Percentiles rank a stretch among this genome's conserved stretches.
Conservation (phyloP, 2,329 filamentous ascomycete species). For the Lecanicillium sp. region DNA sequence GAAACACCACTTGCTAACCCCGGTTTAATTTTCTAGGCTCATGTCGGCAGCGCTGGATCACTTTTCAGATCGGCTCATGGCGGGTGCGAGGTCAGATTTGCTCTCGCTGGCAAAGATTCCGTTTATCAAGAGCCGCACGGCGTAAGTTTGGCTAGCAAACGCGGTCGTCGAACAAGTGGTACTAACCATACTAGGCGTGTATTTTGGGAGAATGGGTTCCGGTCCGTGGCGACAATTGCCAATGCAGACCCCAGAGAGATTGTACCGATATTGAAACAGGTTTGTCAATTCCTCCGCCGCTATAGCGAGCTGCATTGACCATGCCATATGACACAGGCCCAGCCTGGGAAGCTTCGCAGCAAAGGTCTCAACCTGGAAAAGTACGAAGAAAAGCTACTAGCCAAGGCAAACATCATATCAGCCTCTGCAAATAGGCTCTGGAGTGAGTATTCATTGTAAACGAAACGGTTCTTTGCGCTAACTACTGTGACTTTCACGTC, state of each 20-base stretch:
- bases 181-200: constrained; percentile 31
- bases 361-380: constrained; percentile 48
- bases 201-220: constrained; percentile 72
- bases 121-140: constrained; percentile 71
- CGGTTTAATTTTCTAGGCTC: constrained; percentile 48
- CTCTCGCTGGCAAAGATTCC: constrained; percentile 64
- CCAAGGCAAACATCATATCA: constrained; percentile 61
- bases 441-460: constrained; percentile 39
- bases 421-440: constrained; percentile 62
- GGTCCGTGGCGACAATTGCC: constrained; percentile 58
- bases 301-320: no score
- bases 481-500: constrained; percentile 1
- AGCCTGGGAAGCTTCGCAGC: constrained; percentile 55
- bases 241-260: constrained; percentile 62
- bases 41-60: constrained; percentile 67
- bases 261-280: constrained; percentile 65
- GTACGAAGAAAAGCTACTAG: constrained; percentile 55
- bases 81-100: constrained; percentile 63
- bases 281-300: not conserved
- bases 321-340: constrained; percentile 50
- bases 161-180: not conserved
- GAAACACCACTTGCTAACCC: no score
- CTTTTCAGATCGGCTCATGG: constrained; percentile 65
- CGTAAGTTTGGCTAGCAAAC: constrained; percentile 29
- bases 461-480: constrained; percentile 4